Base-by-base conservation (phyloP, 1,284 basidiomycete species). In the Cutaneotrichosporon sp. region DNA sequence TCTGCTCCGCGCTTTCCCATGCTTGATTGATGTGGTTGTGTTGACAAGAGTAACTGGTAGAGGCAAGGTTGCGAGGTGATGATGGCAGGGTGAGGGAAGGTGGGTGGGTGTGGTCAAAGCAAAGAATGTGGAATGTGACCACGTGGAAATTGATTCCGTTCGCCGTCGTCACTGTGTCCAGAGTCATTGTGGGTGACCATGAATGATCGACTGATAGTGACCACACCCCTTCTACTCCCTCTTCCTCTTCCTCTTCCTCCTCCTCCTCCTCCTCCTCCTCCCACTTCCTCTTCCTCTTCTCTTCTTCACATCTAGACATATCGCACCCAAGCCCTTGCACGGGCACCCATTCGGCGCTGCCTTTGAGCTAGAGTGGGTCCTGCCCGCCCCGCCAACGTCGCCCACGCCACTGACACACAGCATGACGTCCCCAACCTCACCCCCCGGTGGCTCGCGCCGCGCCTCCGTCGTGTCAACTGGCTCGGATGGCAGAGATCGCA, bases 1-100 rank as follows among this genome's bases (percentile, higher is more conserved):
- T 90, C 89, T 70, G 90, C 90, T 58, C 82, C 84, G 73, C 90
- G 85, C 80, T 91, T 92, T 83, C 68, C 77, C 79, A 80, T 80
- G 8, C 34, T 65, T 38, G 31, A 22, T 24, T 7, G 11, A 16
- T 47, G 45, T 47, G 47, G n/a, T n/a, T n/a, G n/a, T 50, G 25
- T 29, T 50, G 47, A 47, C 46, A 47, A 27, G 11, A 20, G 42
- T 10, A n/a, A n/a, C n/a, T n/a, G n/a, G n/a, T n/a, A n/a, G n/a
- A n/a, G n/a, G n/a, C n/a, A n/a, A n/a, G n/a, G n/a, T n/a, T n/a
- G n/a, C n/a, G n/a, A n/a, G n/a, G n/a, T n/a, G n/a, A n/a, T n/a
- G n/a, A n/a, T n/a, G n/a, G n/a, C n/a, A n/a, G n/a, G n/a, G n/a
- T n/a, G n/a, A n/a, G n/a, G 7, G 7, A 16, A 13, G 4, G 45